A percentile compares a stretch with the other conserved stretches of the same genome.
These are phyloP conservation scores for Pseudogymnoascus sp. DNA, from an alignment of 2,329 filamentous ascomycete genomes.

Conservation along the genomic window DNA sequence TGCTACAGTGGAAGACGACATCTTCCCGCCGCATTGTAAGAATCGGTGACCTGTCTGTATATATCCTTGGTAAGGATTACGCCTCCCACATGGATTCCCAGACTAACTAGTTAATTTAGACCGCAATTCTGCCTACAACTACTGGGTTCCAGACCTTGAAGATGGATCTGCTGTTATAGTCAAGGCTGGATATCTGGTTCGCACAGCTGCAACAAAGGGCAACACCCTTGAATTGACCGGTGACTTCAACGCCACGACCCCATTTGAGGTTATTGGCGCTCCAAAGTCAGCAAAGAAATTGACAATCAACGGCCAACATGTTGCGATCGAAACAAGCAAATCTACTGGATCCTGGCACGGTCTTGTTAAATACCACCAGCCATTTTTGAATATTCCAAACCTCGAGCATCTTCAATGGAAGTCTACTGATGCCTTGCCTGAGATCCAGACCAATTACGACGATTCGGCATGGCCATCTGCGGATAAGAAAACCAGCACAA, in stretches of 20 bases:
- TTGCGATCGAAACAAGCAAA: constrained; percentile 20
- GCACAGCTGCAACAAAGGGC: constrained; percentile 48
- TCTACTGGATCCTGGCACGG: constrained; percentile 44
- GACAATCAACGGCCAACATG: constrained; percentile 32
- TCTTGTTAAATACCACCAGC: constrained; percentile 40
- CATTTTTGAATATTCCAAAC: constrained; percentile 45
- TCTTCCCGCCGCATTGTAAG: constrained; percentile 41
- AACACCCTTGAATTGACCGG: constrained; percentile 53
- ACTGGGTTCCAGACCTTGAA: constrained; percentile 53
- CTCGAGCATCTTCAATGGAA: constrained; percentile 56
- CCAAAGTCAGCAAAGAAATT: constrained; percentile 54
- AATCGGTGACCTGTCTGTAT: constrained; percentile 28
- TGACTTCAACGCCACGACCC: constrained; percentile 61
- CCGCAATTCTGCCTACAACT: constrained; percentile 59
- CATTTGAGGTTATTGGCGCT: constrained; percentile 59
- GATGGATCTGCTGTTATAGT: constrained; percentile 41
- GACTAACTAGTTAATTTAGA: constrained; percentile 34
- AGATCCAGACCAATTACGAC: constrained; percentile 53
- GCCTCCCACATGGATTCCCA: constrained; percentile 30
- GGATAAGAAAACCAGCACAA: constrained; percentile 10
- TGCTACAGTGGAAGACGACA: constrained; percentile 47
- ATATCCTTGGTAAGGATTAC: constrained; percentile 21
- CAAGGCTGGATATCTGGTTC: constrained; percentile 55
- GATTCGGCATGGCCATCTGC: constrained; percentile 60
- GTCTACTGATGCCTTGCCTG: constrained; percentile 62